Base-by-base conservation (phyloP, 805 yeast species). In the Nakazawaea molendinolei region DNA sequence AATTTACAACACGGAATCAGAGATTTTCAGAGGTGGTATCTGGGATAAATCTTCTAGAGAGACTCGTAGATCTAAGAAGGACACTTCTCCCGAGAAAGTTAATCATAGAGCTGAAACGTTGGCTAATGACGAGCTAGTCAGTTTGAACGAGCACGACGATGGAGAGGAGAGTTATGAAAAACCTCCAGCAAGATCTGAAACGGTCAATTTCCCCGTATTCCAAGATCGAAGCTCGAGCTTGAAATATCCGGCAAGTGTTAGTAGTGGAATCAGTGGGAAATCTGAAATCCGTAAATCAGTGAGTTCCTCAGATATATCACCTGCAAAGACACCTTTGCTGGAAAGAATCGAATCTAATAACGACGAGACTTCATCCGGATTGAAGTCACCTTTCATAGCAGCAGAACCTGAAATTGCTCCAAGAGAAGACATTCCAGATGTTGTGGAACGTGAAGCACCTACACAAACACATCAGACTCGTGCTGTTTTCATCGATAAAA, bases 11-110 rank as follows among this genome's bases (percentile, higher is more conserved):
- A 77, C 96, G 0, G 56, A 60, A 2, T 67, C 59, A 26, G 95
- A 86, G 44, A 57, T 86, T 10, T 92, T 77, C 55, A 71, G 96
- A 44, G 98, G 96, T 34, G 98, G 98, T 13, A 76, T 90, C 17
- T 90, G 97, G 97, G 87, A 81, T 44, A 64, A 65, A n/a, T n/a
- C n/a, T n/a, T n/a, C n/a, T n/a, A n/a, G n/a, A n/a, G n/a, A n/a
- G n/a, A n/a, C n/a, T n/a, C n/a, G n/a, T n/a, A n/a, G n/a, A n/a
- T n/a, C n/a, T n/a, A n/a, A n/a, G 33, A 30, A n/a, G 41, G 29
- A 14, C 41, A 29, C 8, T 15, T 33, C 2, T 13, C 20, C n/a
- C 14, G 24, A 12, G 10, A 19, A 28, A 35, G 22, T n/a, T n/a
- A n/a, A n/a, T n/a, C n/a, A n/a, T n/a, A n/a, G n/a, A n/a, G n/a